phyloP scores from a whole-genome alignment of 306 rosid species.

The Cicer pinnatifidum region DNA sequence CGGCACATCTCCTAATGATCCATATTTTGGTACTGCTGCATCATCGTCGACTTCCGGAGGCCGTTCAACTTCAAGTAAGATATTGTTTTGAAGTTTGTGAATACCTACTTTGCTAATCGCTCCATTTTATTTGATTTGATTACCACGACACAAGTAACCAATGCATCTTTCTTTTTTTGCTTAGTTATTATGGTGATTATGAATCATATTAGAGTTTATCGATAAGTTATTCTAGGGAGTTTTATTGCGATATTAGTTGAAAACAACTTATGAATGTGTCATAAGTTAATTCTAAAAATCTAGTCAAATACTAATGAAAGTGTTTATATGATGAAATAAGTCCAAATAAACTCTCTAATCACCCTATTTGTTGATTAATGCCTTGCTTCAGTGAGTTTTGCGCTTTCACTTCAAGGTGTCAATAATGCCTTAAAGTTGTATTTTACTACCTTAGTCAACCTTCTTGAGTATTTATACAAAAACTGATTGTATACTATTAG shows the following conservation, averaged over 20 bases:
- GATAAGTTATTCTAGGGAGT: neutral
- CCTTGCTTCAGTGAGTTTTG: neutral
- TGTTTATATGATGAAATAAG: neutral
- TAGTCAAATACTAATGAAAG: neutral
- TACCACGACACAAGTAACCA: slow-evolving; percentile 9
- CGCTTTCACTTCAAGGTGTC: neutral
- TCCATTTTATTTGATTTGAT: slow-evolving; percentile 11
- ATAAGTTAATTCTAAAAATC: neutral
- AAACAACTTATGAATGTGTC: too few species aligned
- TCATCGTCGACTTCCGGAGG: slow-evolving; percentile 70
- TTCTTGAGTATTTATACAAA: too few species aligned
- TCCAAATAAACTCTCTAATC: neutral
- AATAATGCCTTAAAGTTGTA: neutral
- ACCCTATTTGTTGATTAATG: neutral
- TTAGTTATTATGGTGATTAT: neutral
- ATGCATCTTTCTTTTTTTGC: neutral
- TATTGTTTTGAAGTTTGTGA: slow-evolving; percentile 28
- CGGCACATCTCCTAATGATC: slow-evolving; percentile 54
- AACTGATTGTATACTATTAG: too few species aligned
- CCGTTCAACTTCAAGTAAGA: slow-evolving; percentile 72
- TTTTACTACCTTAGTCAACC: too few species aligned
- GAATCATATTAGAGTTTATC: neutral
- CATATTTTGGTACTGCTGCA: slow-evolving; percentile 50
- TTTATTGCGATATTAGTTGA: too few species aligned
- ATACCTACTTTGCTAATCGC: slow-evolving; percentile 3